phyloP scores from a whole-genome alignment of 2,329 filamentous ascomycete genomes.

The Tolypocladium tropicale region DNA sequence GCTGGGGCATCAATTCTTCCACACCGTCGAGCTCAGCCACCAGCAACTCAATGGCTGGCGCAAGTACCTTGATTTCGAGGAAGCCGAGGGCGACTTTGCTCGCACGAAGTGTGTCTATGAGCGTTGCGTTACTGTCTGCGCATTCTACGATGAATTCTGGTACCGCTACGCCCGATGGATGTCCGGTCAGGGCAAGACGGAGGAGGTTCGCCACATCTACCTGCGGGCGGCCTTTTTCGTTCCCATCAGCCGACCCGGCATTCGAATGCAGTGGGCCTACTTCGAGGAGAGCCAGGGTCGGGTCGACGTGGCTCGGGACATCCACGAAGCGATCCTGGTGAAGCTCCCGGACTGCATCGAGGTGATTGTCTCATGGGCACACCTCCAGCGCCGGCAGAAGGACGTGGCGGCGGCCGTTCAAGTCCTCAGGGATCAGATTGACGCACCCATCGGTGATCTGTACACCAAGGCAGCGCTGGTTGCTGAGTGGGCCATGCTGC shows the following conservation, averaged over 20 bases:
- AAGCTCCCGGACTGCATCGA: conserved; percentile 74
- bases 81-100: conserved; percentile 66
- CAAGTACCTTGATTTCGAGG: conserved; percentile 94
- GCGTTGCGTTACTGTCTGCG: conserved; percentile 83
- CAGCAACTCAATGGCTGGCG: conserved; percentile 81
- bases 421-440: conserved; percentile 72
- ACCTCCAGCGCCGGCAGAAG: conserved; percentile 72
- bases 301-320: conserved; percentile 68
- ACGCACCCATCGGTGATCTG: conserved; percentile 58
- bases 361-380: conserved; percentile 79
- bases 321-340: conserved; percentile 71
- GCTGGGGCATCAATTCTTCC: conserved; percentile 93
- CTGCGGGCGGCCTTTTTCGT: conserved; percentile 83
- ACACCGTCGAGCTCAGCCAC: conserved; percentile 86
- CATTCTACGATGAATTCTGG: conserved; percentile 97
- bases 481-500: conserved; percentile 74
- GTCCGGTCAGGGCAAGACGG: conserved; percentile 69
- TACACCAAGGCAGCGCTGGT: conserved; percentile 80
- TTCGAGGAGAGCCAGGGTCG: conserved; percentile 84
- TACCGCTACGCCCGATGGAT: conserved; percentile 96
- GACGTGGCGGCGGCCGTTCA: conserved; percentile 78
- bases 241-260: conserved; percentile 72
- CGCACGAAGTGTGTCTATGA: conserved; percentile 83
- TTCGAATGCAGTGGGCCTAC: conserved; percentile 84
- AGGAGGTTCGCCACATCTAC: conserved; percentile 88